Percentiles rank a stretch among this genome's conserved stretches.
phyloP scores from a whole-genome alignment of 257 asterid species.

The Scutellaria baicalensis region DNA sequence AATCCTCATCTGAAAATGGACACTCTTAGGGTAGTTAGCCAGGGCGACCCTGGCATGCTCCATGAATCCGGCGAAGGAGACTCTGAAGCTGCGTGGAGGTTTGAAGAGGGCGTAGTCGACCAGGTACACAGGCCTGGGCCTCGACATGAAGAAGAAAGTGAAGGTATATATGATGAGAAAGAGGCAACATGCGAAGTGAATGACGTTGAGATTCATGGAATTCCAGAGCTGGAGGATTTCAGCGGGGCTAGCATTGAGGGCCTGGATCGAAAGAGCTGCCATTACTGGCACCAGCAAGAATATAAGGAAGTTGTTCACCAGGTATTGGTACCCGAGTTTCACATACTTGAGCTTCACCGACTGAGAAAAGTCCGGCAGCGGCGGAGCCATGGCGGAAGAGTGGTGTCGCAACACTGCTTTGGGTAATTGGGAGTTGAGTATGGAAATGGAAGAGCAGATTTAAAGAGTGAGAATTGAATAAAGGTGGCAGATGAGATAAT shows the following conservation, averaged over 20 bases:
- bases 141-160: constrained; percentile 28
- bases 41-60: constrained; percentile 34
- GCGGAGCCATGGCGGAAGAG: constrained; percentile 20
- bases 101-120: constrained; percentile 54
- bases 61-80: constrained; percentile 43
- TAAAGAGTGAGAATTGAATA: constrained; percentile 13
- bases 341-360: constrained; percentile 32
- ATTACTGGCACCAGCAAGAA: constrained; percentile 27
- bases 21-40: constrained; percentile 33
- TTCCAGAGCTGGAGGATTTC: constrained; percentile 10
- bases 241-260: constrained; percentile 15
- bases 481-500: constrained; percentile 23
- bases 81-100: constrained; percentile 37
- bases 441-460: neutral
- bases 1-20: constrained; percentile 46
- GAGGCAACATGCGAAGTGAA: constrained; percentile 8
- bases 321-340: constrained; percentile 32
- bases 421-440: neutral
- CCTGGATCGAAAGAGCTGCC: constrained; percentile 13
- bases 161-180: constrained; percentile 23
- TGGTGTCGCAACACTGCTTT: neutral
- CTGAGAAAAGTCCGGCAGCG: constrained; percentile 17
- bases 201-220: constrained; percentile 22
- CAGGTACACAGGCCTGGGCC: constrained; percentile 41
- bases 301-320: constrained; percentile 33